A percentile compares a stretch with the other conserved stretches of the same genome.
Conservation (phyloP, 2,329 filamentous ascomycete species). For the Macrophomina pseudophaseolina region DNA sequence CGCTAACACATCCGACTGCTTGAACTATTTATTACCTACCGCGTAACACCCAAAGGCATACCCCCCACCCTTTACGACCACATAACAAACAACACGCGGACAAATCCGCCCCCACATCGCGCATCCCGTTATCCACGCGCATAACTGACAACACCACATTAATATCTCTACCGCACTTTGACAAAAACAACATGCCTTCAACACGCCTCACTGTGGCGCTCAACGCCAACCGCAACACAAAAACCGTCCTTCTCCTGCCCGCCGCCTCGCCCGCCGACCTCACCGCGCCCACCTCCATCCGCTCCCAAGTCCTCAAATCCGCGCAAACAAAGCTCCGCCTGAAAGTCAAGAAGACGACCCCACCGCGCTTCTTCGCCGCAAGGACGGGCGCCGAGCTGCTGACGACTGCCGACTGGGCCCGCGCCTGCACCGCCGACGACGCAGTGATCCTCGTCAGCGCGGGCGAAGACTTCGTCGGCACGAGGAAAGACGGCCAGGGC, state of each 20-base stretch:
- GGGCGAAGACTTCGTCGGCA: conserved; percentile 42
- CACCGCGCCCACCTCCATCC: conserved; percentile 31
- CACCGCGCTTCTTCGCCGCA: conserved; percentile 35
- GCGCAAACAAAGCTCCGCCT: conserved; percentile 40
- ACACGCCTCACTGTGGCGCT: conserved; percentile 38
- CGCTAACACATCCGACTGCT: background rate
- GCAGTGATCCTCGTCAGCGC: conserved; percentile 35
- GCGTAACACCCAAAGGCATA: background rate
- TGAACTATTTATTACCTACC: background rate
- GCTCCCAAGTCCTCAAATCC: conserved; percentile 36
- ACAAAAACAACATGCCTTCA: background rate
- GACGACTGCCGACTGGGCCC: conserved; percentile 36
- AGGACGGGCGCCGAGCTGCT: conserved; percentile 37
- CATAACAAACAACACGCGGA: background rate
- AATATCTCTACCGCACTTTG: background rate
- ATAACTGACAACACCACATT: background rate
- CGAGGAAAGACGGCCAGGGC: conserved; percentile 30
- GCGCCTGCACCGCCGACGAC: conserved; percentile 33
- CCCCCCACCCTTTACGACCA: background rate
- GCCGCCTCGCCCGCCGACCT: conserved; percentile 31
- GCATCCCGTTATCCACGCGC: background rate
- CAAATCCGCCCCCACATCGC: background rate
- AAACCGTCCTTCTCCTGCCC: conserved; percentile 37
- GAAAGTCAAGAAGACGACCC: conserved; percentile 33
- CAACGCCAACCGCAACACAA: conserved; percentile 40